phyloP scores from a whole-genome alignment of 148 eudicot species.

The Agrostemma githago region DNA sequence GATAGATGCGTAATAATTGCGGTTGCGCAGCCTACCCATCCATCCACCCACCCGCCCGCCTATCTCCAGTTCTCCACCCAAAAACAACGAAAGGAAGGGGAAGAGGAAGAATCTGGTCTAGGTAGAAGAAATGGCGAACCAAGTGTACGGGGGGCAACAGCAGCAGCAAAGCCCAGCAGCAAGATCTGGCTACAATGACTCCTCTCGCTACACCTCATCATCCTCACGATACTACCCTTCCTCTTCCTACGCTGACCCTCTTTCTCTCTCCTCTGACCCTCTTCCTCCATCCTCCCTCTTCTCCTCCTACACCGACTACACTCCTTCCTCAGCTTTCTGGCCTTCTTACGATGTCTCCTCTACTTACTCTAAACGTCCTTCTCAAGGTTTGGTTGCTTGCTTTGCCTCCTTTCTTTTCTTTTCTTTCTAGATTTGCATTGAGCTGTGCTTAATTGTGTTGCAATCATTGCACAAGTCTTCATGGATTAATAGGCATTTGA shows the following conservation, averaged over 20 bases:
- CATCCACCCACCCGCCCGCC: too few relatives aligned
- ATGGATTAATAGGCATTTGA: too few relatives aligned
- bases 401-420: neutral
- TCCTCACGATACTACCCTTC: constrained; percentile 34
- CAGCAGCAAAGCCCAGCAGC: constrained; percentile 3
- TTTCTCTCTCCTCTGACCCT: constrained; percentile 16
- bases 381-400: constrained; percentile 31
- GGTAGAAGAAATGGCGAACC: constrained; percentile 22
- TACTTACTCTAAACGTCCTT: constrained; percentile 34
- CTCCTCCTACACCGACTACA: constrained; percentile 10
- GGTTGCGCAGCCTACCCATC: too few relatives aligned
- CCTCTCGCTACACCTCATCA: constrained; percentile 15
- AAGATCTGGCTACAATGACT: constrained; percentile 31
- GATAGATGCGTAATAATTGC: too few relatives aligned
- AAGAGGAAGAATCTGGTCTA: too few relatives aligned
- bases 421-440: too few relatives aligned
- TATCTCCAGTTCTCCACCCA: too few relatives aligned
- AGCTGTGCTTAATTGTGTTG: too few relatives aligned
- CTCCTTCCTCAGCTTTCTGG: constrained; percentile 14
- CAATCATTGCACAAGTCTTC: too few relatives aligned
- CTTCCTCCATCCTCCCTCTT: neutral
- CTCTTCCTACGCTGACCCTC: constrained; percentile 13
- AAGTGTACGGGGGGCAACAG: constrained; percentile 13
- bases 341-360: constrained; percentile 19
- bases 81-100: too few relatives aligned